Conservation (phyloP, 495 filamentous ascomycete genomes). For the Aspergillus nanangensis region DNA sequence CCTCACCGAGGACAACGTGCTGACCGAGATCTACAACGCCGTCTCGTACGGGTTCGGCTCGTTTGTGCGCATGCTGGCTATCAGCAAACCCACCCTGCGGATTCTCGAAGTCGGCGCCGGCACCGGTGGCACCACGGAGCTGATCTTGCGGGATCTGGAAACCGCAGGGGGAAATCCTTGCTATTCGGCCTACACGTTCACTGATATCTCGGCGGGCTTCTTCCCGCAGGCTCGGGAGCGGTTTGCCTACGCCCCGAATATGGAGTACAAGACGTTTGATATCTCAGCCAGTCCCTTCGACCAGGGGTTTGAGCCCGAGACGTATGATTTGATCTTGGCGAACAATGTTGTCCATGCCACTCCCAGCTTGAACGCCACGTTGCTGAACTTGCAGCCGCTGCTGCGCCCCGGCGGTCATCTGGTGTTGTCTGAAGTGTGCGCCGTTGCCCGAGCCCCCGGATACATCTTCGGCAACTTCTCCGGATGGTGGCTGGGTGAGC, state of each 20-base stretch:
- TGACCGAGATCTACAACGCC: slow-evolving; percentile 20
- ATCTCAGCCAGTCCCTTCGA: slow-evolving; percentile 39
- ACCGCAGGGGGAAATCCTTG: slow-evolving; percentile 7
- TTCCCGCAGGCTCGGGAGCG: slow-evolving; percentile 42
- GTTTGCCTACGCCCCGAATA: slow-evolving; percentile 29
- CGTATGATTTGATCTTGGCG: slow-evolving; percentile 51
- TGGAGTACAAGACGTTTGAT: slow-evolving; percentile 42
- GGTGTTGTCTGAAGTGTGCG: background rate
- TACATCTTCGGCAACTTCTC: slow-evolving; percentile 17
- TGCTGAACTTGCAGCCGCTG: background rate
- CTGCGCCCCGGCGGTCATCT: background rate
- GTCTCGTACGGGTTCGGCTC: slow-evolving; percentile 5
- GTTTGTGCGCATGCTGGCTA: slow-evolving; percentile 20
- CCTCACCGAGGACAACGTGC: no score
- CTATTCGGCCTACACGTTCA: slow-evolving; percentile 27
- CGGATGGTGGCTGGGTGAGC: slow-evolving; percentile 35
- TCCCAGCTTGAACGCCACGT: background rate
- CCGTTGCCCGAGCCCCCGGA: no score
- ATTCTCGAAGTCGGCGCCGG: slow-evolving; percentile 47
- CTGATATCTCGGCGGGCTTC: slow-evolving; percentile 44
- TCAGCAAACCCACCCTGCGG: slow-evolving; percentile 32
- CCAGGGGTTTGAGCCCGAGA: slow-evolving; percentile 42
- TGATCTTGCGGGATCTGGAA: slow-evolving; percentile 10
- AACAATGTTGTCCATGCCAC: slow-evolving; percentile 30
- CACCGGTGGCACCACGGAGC: slow-evolving; percentile 28